Evolutionary conservation across 2,329 filamentous ascomycete species (phyloP), one percentile per base, ranked within the genome.

Genomic region (Diplodia sapinea): DNA sequence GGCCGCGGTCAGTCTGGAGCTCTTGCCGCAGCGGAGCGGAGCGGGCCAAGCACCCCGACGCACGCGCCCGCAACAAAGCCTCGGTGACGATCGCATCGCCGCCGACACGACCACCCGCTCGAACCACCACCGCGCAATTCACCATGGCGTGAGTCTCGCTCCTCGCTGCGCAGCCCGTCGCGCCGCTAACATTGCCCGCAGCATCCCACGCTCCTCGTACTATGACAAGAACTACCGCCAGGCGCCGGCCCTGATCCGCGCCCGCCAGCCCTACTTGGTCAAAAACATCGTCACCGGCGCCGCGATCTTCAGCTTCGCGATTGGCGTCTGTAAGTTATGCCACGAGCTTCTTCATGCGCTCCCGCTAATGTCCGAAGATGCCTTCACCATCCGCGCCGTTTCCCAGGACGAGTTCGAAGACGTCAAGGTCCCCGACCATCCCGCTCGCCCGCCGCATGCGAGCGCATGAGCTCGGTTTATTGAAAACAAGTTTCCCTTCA

Each of bases 371-470:
- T 11, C 49, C 9, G 36, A 59, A 91, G 89, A 91, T 76, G 81
- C 85, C 66, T 91, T 87, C 78, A 92, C 89, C 51, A 90, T 99
- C 77, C 87, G 85, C 72, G 93, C 92, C 66, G 91, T 99, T 76
- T 93, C 94, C 52, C 95, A 98, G 81, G 95, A 98, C 79, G 92
- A 97, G 72, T 99, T 99, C 82, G 92, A 94, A 68, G 95, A 99
- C 77, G 94, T 98, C 73, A 89, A 93, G 77, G 90, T 98, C 47
- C 95, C 95, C 33, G 91, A 92, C 77, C 83, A 86, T 64, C 90
- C 92, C 57, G 79, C 81, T 61, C 81, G 84, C 69, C 79, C 82
- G n/a, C 74, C 81, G 49, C 67, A 73, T 61, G 70, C 70, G n/a
- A 70, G 71, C 66, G 38, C 63, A 26, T 66, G 47, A 36, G 23